A percentile compares a stretch with the other conserved stretches of the same genome.
These are phyloP conservation scores for Lepidium didymum DNA, from an alignment of 345 rosid genomes.

Conservation along the genomic window DNA sequence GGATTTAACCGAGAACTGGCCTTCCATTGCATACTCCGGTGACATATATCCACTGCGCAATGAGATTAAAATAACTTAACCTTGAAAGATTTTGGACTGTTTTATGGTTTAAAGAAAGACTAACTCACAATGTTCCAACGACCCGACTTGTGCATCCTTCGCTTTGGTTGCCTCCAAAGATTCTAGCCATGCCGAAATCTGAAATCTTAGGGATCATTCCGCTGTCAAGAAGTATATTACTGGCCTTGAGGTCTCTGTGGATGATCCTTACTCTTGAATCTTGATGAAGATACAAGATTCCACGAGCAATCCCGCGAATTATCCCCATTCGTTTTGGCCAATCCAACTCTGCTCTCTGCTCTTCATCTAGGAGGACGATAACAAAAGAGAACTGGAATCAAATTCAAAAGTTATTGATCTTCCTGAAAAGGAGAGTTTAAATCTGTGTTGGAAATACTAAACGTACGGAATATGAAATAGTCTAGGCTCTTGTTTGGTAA, in stretches of 20 bases:
- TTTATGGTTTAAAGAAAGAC: not conserved
- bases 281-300: conserved; percentile 40
- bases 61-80: not conserved
- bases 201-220: conserved; percentile 28
- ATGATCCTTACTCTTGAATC: conserved; percentile 35
- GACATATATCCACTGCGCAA: conserved; percentile 24
- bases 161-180: conserved; percentile 21
- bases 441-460: not conserved
- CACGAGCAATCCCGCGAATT: conserved; percentile 30
- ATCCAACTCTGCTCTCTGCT: conserved; percentile 10
- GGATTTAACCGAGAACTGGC: conserved; percentile 10
- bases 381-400: not conserved
- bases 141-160: conserved; percentile 15
- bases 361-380: not conserved
- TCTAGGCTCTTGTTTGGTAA: conserved; percentile 46
- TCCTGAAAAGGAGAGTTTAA: not conserved
- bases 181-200: conserved; percentile 27
- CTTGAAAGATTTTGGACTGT: not conserved
- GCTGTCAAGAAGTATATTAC: conserved; percentile 30
- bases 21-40: conserved; percentile 29
- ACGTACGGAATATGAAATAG: conserved; percentile 35
- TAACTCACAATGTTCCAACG: conserved; percentile 28
- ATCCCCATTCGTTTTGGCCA: conserved; percentile 23
- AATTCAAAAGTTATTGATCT: not conserved
- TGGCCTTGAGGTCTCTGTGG: conserved; percentile 30